phyloP scores from a whole-genome alignment of 371 early-diverging fungal genomes.

The Mucor saturninus region DNA sequence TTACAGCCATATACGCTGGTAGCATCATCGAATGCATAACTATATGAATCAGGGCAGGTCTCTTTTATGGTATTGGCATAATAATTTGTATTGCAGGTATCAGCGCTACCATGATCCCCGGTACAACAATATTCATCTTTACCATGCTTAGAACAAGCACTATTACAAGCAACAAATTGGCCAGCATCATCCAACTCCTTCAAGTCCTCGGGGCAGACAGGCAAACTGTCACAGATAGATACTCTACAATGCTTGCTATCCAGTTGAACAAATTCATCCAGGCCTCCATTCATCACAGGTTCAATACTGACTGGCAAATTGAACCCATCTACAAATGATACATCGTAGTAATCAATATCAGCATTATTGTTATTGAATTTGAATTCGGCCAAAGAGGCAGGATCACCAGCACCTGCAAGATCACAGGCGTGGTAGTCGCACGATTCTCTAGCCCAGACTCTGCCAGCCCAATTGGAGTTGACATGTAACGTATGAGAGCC shows the following conservation, averaged over 20 bases:
- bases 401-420: slow-evolving; percentile 34
- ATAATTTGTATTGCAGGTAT: slow-evolving; percentile 31
- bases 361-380: slow-evolving; percentile 25
- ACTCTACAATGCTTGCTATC: slow-evolving; percentile 21
- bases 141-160: slow-evolving; percentile 41
- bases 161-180: slow-evolving; percentile 31
- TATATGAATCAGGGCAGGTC: slow-evolving; percentile 45
- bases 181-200: slow-evolving; percentile 13
- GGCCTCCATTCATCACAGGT: slow-evolving; percentile 9
- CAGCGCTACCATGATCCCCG: slow-evolving; percentile 26
- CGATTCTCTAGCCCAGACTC: slow-evolving; percentile 39
- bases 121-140: slow-evolving; percentile 40
- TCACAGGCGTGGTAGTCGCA: slow-evolving; percentile 32
- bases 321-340: slow-evolving; percentile 44
- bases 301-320: slow-evolving; percentile 30
- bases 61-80: slow-evolving; percentile 34
- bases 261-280: slow-evolving; percentile 1
- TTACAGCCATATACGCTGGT: slow-evolving; percentile 47
- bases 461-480: slow-evolving; percentile 33
- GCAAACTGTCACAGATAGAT: slow-evolving; percentile 24
- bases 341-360: slow-evolving; percentile 45
- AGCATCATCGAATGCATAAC: slow-evolving; percentile 57
- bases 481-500: slow-evolving; percentile 14
- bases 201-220: slow-evolving; percentile 28
- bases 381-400: slow-evolving; percentile 50